These are phyloP conservation scores for Jacaranda copaia DNA, from an alignment of 257 asterid species.

Conservation along the genomic window DNA sequence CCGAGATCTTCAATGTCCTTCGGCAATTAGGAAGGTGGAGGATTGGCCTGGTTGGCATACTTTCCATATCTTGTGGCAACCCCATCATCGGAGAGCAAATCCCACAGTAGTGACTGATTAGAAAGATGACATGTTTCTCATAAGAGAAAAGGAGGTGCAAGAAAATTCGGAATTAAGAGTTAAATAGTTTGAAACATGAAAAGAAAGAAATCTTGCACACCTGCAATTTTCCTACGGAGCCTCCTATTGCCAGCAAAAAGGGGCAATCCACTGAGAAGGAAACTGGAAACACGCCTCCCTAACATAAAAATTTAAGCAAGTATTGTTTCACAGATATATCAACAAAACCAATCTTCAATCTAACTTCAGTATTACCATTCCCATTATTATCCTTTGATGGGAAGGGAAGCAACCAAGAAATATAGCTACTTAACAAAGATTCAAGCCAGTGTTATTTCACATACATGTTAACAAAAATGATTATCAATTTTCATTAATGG, in stretches of 20 bases:
- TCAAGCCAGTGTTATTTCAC: neutral
- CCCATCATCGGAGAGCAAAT: conserved; percentile 47
- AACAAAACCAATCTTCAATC: neutral
- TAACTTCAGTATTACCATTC: neutral
- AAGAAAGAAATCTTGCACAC: conserved; percentile 29
- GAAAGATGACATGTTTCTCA: neutral
- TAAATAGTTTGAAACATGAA: neutral
- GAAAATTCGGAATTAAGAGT: neutral
- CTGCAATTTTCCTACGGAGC: conserved; percentile 58
- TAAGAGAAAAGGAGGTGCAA: neutral
- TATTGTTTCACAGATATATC: neutral
- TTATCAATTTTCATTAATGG: neutral
- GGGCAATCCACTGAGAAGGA: conserved; percentile 56
- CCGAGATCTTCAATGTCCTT: neutral
- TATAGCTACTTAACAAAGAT: neutral
- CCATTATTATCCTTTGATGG: neutral
- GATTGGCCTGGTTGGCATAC: conserved; percentile 22
- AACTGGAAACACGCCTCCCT: conserved; percentile 60
- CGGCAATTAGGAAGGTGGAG: conserved; percentile 11
- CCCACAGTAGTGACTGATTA: conserved; percentile 48
- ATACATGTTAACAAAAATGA: neutral
- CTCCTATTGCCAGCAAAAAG: conserved; percentile 54
- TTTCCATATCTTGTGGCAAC: conserved; percentile 41
- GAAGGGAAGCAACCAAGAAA: neutral
- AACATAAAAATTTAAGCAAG: conserved; percentile 14